Evolutionary conservation across 2,329 filamentous ascomycete genomes (phyloP), one percentile per base, ranked within the genome.

Genomic region (Achaetomium macrosporum): DNA sequence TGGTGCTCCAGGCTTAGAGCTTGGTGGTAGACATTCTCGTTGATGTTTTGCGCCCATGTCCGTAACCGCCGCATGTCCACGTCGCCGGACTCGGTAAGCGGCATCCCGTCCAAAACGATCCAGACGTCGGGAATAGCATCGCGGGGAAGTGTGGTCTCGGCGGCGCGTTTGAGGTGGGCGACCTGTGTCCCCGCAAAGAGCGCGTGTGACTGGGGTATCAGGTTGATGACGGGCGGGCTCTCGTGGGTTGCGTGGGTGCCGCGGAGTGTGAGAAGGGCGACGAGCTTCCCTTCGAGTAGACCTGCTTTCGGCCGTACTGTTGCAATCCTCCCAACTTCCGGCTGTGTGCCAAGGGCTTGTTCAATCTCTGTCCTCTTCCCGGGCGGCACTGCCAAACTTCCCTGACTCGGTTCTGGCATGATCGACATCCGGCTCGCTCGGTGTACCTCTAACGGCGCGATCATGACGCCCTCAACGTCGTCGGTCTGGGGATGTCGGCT

Each of bases 1-100:
- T 71, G 66, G 9, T 66, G 66, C 20, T 72, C 68, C 17, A 77
- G 63, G 44, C 68, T 69, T 63, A 75, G 68, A 40, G 78, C 73
- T 44, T 72, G 73, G 40, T 70, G 68, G 57, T 77, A 72, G 20
- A 69, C 57, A 29, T 72, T 68, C 48, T 77, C 71, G 54, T 76
- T 75, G 43, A 75, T 71, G 56, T 79, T 79, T 63, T 79, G 76
- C 25, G 73, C 72, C 77, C 77, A 80, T 3, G 74, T 77, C 53
- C 77, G 76, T 41, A 80, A 59, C 51, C 68, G 69, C 31, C 75
- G 68, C 40, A 70, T 66, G 59, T 78, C 69, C 45, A 71, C 63
- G 17, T 69, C 65, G 13, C 71, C 73, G 12, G 65, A 59, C 0
- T 67, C 64, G 43, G 68, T 68, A n/a, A 71, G 48, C 7, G 75